These are phyloP conservation scores for Amorphotheca resinae DNA, from an alignment of 495 filamentous ascomycete species.

Conservation along the genomic window DNA sequence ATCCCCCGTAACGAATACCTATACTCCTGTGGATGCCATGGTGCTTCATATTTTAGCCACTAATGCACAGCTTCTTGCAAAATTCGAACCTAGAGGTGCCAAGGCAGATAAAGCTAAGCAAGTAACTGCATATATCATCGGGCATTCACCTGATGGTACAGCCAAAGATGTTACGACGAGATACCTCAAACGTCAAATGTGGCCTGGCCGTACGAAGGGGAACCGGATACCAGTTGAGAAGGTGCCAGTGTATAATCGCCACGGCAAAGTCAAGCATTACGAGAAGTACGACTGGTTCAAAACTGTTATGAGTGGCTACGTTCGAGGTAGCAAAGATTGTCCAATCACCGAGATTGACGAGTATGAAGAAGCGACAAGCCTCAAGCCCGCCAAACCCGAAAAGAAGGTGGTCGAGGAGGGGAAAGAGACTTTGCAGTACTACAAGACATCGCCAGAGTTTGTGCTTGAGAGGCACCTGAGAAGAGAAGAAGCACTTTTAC, in stretches of 20 bases:
- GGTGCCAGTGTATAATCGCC: slow-evolving; percentile 58
- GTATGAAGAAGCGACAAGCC: slow-evolving; percentile 61
- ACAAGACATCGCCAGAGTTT: slow-evolving; percentile 75
- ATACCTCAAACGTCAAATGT: slow-evolving; percentile 72
- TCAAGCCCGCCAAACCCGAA: slow-evolving; percentile 56
- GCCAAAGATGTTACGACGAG: slow-evolving; percentile 92
- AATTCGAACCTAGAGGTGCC: slow-evolving; percentile 70
- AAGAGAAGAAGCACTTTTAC: slow-evolving; percentile 79
- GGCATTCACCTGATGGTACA: slow-evolving; percentile 70
- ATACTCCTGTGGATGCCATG: slow-evolving; percentile 65
- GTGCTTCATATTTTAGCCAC: slow-evolving; percentile 55
- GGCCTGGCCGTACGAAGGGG: slow-evolving; percentile 87
- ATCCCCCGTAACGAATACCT: slow-evolving; percentile 65
- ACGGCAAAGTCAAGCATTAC: slow-evolving; percentile 56
- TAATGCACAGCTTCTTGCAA: slow-evolving; percentile 55
- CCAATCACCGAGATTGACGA: slow-evolving; percentile 57
- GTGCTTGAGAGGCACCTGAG: slow-evolving; percentile 79
- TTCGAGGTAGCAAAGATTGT: slow-evolving; percentile 15
- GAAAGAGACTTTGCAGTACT: slow-evolving; percentile 74
- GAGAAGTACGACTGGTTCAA: slow-evolving; percentile 83
- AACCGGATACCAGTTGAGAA: slow-evolving; percentile 65
- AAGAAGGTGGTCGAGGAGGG: slow-evolving; percentile 58
- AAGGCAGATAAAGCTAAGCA: slow-evolving; percentile 79
- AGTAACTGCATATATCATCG: slow-evolving; percentile 84
- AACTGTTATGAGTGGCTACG: slow-evolving; percentile 59